These are phyloP conservation scores for Paulownia fortunei DNA, from an alignment of 257 asterid species.

Conservation along the genomic window DNA sequence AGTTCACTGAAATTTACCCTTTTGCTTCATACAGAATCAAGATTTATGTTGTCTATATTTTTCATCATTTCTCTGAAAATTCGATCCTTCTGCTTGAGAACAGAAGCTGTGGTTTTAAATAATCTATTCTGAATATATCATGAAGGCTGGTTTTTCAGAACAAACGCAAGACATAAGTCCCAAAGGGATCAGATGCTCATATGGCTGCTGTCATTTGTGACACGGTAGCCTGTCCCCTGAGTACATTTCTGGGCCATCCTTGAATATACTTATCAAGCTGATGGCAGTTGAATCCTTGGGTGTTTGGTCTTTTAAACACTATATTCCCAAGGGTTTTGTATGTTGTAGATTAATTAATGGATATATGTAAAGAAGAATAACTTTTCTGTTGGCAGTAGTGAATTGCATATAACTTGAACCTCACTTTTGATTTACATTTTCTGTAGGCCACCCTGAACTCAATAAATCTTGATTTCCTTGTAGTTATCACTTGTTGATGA, in stretches of 20 bases:
- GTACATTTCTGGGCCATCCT: too few relatives aligned
- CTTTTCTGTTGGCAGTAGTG: too few relatives aligned
- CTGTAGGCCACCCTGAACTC: not conserved
- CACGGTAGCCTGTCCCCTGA: too few relatives aligned
- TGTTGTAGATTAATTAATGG: not conserved
- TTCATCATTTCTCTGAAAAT: not conserved
- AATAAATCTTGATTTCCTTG: not conserved
- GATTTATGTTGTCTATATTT: not conserved
- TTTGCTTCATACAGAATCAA: not conserved
- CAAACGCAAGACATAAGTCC: too few relatives aligned
- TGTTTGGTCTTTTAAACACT: too few relatives aligned
- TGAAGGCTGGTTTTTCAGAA: not conserved
- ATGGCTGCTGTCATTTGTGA: too few relatives aligned
- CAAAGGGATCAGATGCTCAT: too few relatives aligned
- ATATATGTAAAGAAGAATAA: too few relatives aligned
- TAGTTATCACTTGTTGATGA: not conserved
- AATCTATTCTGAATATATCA: not conserved
- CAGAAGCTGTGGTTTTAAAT: not conserved
- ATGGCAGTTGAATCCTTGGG: too few relatives aligned
- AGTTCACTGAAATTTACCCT: too few relatives aligned
- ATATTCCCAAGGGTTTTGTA: too few relatives aligned
- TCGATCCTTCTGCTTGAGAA: not conserved
- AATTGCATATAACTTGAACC: not conserved
- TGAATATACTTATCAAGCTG: too few relatives aligned
- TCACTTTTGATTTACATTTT: not conserved